Conservation (phyloP, 441 rosid genomes). For the Gossypium schwendimanii region DNA sequence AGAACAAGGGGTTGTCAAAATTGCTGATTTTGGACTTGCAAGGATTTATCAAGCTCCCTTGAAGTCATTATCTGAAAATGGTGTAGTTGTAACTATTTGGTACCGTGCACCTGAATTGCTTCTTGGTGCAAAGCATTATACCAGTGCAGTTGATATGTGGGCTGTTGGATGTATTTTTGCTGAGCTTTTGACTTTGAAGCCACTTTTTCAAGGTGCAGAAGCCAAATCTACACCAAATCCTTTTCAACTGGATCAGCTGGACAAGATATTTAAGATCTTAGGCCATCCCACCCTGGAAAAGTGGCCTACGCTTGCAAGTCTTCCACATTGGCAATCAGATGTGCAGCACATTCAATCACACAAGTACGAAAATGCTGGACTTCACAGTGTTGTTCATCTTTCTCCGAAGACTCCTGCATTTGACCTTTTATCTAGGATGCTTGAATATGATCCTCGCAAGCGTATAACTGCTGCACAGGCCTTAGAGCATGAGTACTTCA, state of each 20-base stretch:
- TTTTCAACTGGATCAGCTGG: constrained; percentile 94
- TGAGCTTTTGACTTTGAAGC: constrained; percentile 86
- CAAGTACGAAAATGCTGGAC: constrained; percentile 62
- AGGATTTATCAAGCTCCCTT: constrained; percentile 91
- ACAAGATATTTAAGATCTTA: constrained; percentile 90
- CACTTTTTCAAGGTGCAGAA: constrained; percentile 89
- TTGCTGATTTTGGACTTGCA: constrained; percentile 96
- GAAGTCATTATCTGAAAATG: constrained; percentile 72
- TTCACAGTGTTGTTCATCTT: constrained; percentile 66
- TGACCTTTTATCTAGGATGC: constrained; percentile 92
- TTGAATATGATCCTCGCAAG: constrained; percentile 85
- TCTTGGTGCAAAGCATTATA: constrained; percentile 93
- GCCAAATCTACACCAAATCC: constrained; percentile 79
- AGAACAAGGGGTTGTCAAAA: constrained; percentile 84
- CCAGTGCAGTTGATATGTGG: constrained; percentile 97
- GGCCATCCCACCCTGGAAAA: constrained; percentile 95
- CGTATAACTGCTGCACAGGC: constrained; percentile 95
- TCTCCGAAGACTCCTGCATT: constrained; percentile 34
- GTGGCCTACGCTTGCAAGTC: constrained; percentile 85
- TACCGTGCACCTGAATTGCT: constrained; percentile 98
- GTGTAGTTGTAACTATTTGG: constrained; percentile 98
- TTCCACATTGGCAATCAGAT: constrained; percentile 82
- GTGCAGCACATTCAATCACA: constrained; percentile 64
- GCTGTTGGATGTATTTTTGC: constrained; percentile 98
- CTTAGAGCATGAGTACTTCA: constrained; percentile 83